Conservation (phyloP, 2,329 filamentous ascomycete genomes). For the Diplocarpon rosae region DNA sequence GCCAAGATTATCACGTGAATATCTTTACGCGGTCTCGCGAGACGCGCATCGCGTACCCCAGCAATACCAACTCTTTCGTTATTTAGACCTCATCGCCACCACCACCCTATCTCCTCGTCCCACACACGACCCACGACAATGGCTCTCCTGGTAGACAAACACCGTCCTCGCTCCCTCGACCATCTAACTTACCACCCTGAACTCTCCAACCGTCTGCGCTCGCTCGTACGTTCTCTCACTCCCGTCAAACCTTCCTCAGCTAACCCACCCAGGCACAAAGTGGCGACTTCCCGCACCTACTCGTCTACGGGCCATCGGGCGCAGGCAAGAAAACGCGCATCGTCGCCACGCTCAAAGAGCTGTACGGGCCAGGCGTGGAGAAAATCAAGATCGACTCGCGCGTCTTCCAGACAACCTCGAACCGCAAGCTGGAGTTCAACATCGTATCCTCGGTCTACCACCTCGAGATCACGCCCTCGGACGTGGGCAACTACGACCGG, state of each 20-base stretch:
- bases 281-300: constrained; percentile 93
- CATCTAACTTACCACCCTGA: constrained; percentile 78
- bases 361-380: constrained; percentile 94
- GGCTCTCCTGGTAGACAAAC: constrained; percentile 63
- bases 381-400: constrained; percentile 99
- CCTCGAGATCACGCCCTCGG: constrained; percentile 93
- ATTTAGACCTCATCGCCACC: too few relatives aligned
- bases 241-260: constrained; percentile 1
- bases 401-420: constrained; percentile 89
- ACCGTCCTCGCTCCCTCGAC: constrained; percentile 64
- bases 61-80: neutral
- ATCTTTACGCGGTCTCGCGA: constrained; percentile 5
- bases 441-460: constrained; percentile 96
- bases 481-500: constrained; percentile 91
- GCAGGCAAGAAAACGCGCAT: constrained; percentile 97
- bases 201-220: constrained; percentile 74
- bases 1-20: constrained; percentile 1
- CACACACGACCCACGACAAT: constrained; percentile 29
- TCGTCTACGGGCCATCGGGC: constrained; percentile 92
- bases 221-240: constrained; percentile 51
- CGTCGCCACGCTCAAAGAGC: constrained; percentile 85
- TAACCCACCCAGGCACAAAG: constrained; percentile 63
- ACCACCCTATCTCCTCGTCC: too few relatives aligned
- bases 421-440: constrained; percentile 98
- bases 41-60: neutral